phyloP scores from a whole-genome alignment of 2,329 filamentous ascomycete genomes.

The Xylaria sp. region DNA sequence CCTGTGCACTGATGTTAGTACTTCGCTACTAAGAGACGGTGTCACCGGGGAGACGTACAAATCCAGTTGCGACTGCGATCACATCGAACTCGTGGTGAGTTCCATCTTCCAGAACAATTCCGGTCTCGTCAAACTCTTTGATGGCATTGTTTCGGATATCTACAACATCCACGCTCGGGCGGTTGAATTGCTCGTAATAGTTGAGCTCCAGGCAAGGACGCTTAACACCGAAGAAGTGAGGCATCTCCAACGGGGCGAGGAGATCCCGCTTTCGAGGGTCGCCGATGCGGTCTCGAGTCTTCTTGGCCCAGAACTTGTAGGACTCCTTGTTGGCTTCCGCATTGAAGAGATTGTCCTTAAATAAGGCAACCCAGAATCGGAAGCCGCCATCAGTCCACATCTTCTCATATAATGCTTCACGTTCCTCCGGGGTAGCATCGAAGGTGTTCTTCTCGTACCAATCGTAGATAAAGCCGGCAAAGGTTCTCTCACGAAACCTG shows the following conservation, averaged over 20 bases:
- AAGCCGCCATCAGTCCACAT: constrained; percentile 65
- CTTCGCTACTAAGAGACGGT: not conserved
- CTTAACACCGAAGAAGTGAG: constrained; percentile 53
- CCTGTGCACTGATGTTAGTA: constrained; percentile 36
- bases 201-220: constrained; percentile 54
- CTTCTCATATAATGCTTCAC: constrained; percentile 59
- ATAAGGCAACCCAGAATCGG: constrained; percentile 63
- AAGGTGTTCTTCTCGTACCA: constrained; percentile 65
- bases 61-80: constrained; percentile 58
- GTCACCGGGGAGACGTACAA: constrained; percentile 49
- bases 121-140: constrained; percentile 54
- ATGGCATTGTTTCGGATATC: constrained; percentile 56
- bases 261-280: constrained; percentile 61
- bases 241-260: constrained; percentile 62
- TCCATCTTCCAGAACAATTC: constrained; percentile 54
- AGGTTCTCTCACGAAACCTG: constrained; percentile 60
- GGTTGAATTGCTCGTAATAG: constrained; percentile 62
- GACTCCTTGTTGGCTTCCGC: constrained; percentile 61
- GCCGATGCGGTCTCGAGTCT: constrained; percentile 60
- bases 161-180: constrained; percentile 55
- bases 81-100: constrained; percentile 57
- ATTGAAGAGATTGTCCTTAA: constrained; percentile 62
- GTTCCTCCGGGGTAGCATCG: constrained; percentile 62
- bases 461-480: constrained; percentile 69
- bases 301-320: constrained; percentile 66